Evolutionary conservation across 139 green algal genomes (phyloP).

Genomic region (Spirogloea muscicola): DNA sequence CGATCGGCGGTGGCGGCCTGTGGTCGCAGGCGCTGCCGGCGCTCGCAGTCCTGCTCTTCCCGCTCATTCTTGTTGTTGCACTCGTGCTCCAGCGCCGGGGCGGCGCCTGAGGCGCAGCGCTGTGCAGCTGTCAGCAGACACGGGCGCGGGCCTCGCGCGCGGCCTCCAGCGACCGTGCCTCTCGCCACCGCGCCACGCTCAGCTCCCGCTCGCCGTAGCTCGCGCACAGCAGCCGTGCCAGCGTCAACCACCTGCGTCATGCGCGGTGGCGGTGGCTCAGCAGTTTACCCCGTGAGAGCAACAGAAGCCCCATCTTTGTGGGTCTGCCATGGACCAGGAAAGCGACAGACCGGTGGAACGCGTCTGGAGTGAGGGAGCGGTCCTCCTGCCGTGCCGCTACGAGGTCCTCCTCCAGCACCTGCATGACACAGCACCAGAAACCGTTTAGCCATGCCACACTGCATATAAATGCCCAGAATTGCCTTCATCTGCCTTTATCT

Average conservation of each 20-base stretch:
- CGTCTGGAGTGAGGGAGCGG: slow-evolving; percentile 3
- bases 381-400: slow-evolving; percentile 23
- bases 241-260: neutral
- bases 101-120: too few relatives aligned
- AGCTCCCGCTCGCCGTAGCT: neutral
- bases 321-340: too few relatives aligned
- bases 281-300: too few relatives aligned
- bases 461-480: neutral
- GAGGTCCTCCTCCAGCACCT: slow-evolving; percentile 28
- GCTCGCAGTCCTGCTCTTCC: slow-evolving; percentile 1
- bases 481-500: neutral
- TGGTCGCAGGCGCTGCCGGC: neutral
- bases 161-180: neutral
- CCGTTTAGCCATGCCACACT: neutral
- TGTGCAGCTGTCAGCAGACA: too few relatives aligned
- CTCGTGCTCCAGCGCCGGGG: too few relatives aligned
- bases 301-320: too few relatives aligned
- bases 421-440: neutral
- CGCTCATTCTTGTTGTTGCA: slow-evolving; percentile 17
- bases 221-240: neutral
- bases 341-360: slow-evolving; percentile 38
- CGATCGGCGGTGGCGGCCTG: neutral
- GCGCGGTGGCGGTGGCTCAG: too few relatives aligned
- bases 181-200: neutral
- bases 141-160: neutral